A percentile compares a stretch with the other conserved stretches of the same genome.
Evolutionary conservation across 2,329 filamentous ascomycete genomes (phyloP).

Genomic region (Leptographium wingfieldii): DNA sequence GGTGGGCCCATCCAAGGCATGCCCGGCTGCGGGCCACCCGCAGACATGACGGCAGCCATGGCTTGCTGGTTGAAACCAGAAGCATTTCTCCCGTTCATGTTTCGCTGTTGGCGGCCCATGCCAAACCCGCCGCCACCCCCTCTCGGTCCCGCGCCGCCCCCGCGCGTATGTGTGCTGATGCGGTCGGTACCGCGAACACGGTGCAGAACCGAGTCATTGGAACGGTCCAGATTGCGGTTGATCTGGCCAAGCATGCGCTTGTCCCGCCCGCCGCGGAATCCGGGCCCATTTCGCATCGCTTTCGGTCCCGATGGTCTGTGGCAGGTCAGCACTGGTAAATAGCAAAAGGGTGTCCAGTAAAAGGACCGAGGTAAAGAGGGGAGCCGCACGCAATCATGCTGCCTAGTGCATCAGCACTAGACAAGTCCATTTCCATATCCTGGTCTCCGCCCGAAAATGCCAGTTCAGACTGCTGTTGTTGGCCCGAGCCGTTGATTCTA

Average conservation of each 20-base stretch:
- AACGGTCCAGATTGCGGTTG: constrained; percentile 69
- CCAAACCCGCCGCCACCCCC: constrained; percentile 28
- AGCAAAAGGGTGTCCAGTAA: not conserved
- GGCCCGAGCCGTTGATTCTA: constrained; percentile 40
- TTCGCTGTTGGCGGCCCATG: constrained; percentile 22
- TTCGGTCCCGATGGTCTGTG: constrained; percentile 83
- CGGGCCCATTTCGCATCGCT: constrained; percentile 71
- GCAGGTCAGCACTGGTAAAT: constrained; percentile 26
- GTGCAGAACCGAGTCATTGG: constrained; percentile 63
- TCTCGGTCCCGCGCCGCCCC: constrained; percentile 59
- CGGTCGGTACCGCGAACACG: constrained; percentile 67
- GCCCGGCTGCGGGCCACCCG: constrained; percentile 16
- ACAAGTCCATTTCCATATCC: constrained; percentile 64
- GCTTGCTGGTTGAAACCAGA: constrained; percentile 38
- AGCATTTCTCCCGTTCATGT: constrained; percentile 35
- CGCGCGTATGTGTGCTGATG: constrained; percentile 66
- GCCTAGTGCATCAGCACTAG: constrained; percentile 23
- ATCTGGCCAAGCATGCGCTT: constrained; percentile 80
- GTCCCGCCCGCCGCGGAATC: constrained; percentile 46
- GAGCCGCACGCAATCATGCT: constrained; percentile 45
- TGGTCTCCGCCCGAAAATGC: constrained; percentile 26
- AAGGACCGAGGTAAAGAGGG: not conserved
- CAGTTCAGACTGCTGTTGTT: not conserved
- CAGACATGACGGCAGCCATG: constrained; percentile 27
- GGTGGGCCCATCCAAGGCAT: constrained; percentile 34